Evolutionary conservation across 495 filamentous ascomycete genomes (phyloP).

Genomic region (Xylaria scruposa): DNA sequence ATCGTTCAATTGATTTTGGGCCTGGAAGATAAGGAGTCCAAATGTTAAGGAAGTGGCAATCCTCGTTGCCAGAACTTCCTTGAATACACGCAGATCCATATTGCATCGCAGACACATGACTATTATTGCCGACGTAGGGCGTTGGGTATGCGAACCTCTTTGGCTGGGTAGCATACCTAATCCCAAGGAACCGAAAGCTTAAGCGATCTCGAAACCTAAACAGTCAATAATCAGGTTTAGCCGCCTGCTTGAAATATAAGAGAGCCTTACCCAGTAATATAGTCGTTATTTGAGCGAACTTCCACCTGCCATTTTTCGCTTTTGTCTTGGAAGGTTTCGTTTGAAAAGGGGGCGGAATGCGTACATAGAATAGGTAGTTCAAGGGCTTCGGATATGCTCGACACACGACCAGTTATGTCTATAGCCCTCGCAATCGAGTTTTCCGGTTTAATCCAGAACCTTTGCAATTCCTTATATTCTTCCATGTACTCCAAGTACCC

Average conservation of each 20-base stretch:
- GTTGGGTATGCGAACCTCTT: constrained; percentile 50
- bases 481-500: constrained; percentile 48
- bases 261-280: constrained; percentile 46
- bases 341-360: constrained; percentile 55
- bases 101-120: constrained; percentile 44
- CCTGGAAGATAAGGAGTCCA: constrained; percentile 60
- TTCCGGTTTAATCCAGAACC: constrained; percentile 48
- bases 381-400: constrained; percentile 16
- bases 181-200: constrained; percentile 57
- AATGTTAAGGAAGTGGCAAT: constrained; percentile 63
- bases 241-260: neutral
- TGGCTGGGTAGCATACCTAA: constrained; percentile 50
- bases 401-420: constrained; percentile 35
- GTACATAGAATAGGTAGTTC: constrained; percentile 50
- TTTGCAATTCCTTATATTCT: constrained; percentile 29
- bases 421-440: constrained; percentile 33
- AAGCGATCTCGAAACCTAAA: constrained; percentile 56
- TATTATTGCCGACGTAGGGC: constrained; percentile 42
- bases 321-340: constrained; percentile 45
- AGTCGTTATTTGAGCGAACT: constrained; percentile 51
- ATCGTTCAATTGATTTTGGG: constrained; percentile 28
- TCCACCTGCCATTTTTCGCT: constrained; percentile 51
- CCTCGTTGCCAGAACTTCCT: constrained; percentile 43
- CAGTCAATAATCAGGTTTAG: neutral
- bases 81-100: constrained; percentile 54